Conservation (phyloP, 371 early-diverging fungal genomes). For the Lichtheimia corymbifera region DNA sequence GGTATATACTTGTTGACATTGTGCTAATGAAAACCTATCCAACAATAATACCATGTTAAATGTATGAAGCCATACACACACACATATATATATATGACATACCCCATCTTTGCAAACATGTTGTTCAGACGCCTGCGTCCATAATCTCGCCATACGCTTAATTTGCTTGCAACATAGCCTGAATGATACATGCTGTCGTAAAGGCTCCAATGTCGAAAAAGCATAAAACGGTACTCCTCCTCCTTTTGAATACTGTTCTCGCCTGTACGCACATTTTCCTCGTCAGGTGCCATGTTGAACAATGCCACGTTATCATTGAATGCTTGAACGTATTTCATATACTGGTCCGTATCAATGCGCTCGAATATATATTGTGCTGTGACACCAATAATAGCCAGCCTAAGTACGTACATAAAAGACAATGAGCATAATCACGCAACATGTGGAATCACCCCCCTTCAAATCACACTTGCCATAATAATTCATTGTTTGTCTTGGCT, state of each 20-base stretch:
- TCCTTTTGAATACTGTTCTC: slow-evolving; percentile 35
- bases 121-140: slow-evolving; percentile 77
- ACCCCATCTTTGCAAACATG: slow-evolving; percentile 90
- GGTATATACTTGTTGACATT: slow-evolving; percentile 70
- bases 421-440: neutral
- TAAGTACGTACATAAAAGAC: slow-evolving; percentile 15
- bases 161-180: slow-evolving; percentile 78
- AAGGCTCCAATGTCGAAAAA: slow-evolving; percentile 91
- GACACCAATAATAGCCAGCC: slow-evolving; percentile 73
- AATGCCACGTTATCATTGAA: slow-evolving; percentile 65
- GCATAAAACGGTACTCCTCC: slow-evolving; percentile 81
- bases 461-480: slow-evolving; percentile 54
- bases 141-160: slow-evolving; percentile 85
- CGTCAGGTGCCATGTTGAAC: slow-evolving; percentile 34
- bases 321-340: slow-evolving; percentile 48
- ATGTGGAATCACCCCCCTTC: neutral
- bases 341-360: slow-evolving; percentile 58
- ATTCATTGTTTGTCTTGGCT: slow-evolving; percentile 55
- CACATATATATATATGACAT: slow-evolving; percentile 4
- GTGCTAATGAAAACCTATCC: slow-evolving; percentile 65
- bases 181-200: slow-evolving; percentile 87
- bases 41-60: slow-evolving; percentile 18
- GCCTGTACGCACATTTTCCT: slow-evolving; percentile 9
- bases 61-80: neutral
- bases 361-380: slow-evolving; percentile 73